phyloP scores from a whole-genome alignment of 2,329 filamentous ascomycete genomes.

The Hortaea werneckii region DNA sequence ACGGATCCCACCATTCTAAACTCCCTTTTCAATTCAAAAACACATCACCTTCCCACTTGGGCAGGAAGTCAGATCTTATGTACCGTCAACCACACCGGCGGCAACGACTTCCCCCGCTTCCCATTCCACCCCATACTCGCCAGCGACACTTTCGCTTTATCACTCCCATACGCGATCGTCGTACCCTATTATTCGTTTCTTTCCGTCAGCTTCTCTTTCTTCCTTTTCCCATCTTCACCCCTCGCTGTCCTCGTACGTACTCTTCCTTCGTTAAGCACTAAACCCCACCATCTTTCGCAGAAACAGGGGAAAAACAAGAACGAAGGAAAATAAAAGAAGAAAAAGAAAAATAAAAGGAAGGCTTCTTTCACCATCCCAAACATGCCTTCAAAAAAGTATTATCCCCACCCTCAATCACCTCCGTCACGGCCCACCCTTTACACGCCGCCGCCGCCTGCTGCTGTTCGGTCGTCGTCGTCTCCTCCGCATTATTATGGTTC shows the following conservation, averaged over 20 bases:
- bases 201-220: too few relatives aligned
- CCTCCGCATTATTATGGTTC: conserved; percentile 5
- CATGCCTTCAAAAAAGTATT: conserved; percentile 22
- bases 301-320: not conserved
- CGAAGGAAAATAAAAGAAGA: not conserved
- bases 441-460: conserved; percentile 8
- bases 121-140: conserved; percentile 23
- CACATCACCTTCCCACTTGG: too few relatives aligned
- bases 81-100: conserved; percentile 23
- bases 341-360: too few relatives aligned
- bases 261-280: too few relatives aligned
- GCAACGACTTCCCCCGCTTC: conserved; percentile 18
- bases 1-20: too few relatives aligned
- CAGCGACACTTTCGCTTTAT: conserved; percentile 20
- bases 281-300: too few relatives aligned
- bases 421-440: conserved; percentile 23
- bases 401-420: conserved; percentile 23
- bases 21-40: too few relatives aligned
- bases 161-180: conserved; percentile 17
- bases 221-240: too few relatives aligned
- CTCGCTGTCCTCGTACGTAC: too few relatives aligned
- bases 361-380: too few relatives aligned
- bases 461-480: not conserved
- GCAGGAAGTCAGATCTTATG: conserved; percentile 16
- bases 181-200: conserved; percentile 12